Conservation (phyloP, 2,329 filamentous ascomycete species). For the Aspergillus sp. region DNA sequence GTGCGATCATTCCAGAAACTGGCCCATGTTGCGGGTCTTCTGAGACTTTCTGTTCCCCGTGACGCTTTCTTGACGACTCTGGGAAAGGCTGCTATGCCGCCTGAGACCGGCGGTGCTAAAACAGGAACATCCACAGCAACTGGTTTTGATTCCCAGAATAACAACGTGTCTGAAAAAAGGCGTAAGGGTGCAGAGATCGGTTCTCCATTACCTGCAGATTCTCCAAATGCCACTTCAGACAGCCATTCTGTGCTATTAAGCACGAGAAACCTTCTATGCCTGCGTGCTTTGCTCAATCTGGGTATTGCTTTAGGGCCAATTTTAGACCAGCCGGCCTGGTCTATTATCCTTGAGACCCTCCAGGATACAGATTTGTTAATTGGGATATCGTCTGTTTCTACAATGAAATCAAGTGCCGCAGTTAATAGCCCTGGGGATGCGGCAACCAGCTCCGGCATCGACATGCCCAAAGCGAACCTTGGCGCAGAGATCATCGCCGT, state of each 20-base stretch:
- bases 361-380: slow-evolving; percentile 89
- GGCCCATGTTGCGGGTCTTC: slow-evolving; percentile 83
- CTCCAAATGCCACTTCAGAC: slow-evolving; percentile 30
- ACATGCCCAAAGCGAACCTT: slow-evolving; percentile 57
- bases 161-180: slow-evolving; percentile 23
- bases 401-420: slow-evolving; percentile 23
- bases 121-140: slow-evolving; percentile 11
- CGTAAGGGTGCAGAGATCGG: slow-evolving; percentile 21
- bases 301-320: slow-evolving; percentile 92
- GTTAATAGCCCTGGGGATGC: slow-evolving; percentile 22
- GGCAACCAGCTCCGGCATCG: slow-evolving; percentile 24
- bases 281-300: slow-evolving; percentile 86
- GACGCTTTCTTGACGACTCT: slow-evolving; percentile 93
- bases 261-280: slow-evolving; percentile 80
- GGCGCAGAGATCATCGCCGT: slow-evolving; percentile 78
- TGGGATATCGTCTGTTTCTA: slow-evolving; percentile 35
- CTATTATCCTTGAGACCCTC: slow-evolving; percentile 82
- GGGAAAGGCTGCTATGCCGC: slow-evolving; percentile 85
- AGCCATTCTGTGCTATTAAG: slow-evolving; percentile 55
- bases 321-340: slow-evolving; percentile 69
- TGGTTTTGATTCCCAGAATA: slow-evolving; percentile 15
- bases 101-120: slow-evolving; percentile 48
- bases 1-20: slow-evolving; percentile 93
- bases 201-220: slow-evolving; percentile 22
- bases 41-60: slow-evolving; percentile 75